Conservation (phyloP, 2,329 filamentous ascomycete species). For the Lasiodiplodia theobromae region DNA sequence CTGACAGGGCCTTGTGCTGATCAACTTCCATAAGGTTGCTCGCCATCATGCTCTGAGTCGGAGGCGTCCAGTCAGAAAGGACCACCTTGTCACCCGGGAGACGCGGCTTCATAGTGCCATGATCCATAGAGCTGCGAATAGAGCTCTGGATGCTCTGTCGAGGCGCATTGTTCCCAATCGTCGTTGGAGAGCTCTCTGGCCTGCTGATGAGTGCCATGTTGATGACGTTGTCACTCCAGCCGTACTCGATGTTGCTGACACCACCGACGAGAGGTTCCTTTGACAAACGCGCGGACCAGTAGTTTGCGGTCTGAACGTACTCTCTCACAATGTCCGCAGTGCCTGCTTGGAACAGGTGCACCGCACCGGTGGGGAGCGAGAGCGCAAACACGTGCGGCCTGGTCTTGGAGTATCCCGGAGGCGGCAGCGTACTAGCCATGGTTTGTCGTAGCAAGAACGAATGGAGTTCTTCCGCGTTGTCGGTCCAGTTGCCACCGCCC, state of each 20-base stretch:
- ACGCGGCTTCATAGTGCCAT: slow-evolving; percentile 66
- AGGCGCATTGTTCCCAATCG: slow-evolving; percentile 46
- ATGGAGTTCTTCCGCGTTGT: slow-evolving; percentile 89
- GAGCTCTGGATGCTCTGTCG: slow-evolving; percentile 67
- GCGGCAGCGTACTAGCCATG: slow-evolving; percentile 85
- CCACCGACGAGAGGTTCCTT: slow-evolving; percentile 92
- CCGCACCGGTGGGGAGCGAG: slow-evolving; percentile 87
- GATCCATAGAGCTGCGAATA: slow-evolving; percentile 65
- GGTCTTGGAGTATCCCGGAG: slow-evolving; percentile 90
- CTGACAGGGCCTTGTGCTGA: slow-evolving; percentile 75
- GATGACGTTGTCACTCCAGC: slow-evolving; percentile 88
- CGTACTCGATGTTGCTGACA: slow-evolving; percentile 96
- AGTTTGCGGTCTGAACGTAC: slow-evolving; percentile 93
- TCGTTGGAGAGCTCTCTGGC: slow-evolving; percentile 44
- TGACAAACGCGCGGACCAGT: slow-evolving; percentile 94
- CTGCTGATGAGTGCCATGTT: slow-evolving; percentile 57
- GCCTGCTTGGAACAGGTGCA: slow-evolving; percentile 97
- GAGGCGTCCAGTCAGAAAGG: slow-evolving; percentile 88
- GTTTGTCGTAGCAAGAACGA: slow-evolving; percentile 90
- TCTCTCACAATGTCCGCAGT: slow-evolving; percentile 94
- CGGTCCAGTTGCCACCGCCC: slow-evolving; percentile 97
- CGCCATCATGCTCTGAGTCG: slow-evolving; percentile 87
- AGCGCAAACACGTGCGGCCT: slow-evolving; percentile 94
- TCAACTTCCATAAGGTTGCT: slow-evolving; percentile 80
- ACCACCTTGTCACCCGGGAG: slow-evolving; percentile 84